Conservation (phyloP, 2,329 filamentous ascomycete genomes). For the Colletotrichum musae region DNA sequence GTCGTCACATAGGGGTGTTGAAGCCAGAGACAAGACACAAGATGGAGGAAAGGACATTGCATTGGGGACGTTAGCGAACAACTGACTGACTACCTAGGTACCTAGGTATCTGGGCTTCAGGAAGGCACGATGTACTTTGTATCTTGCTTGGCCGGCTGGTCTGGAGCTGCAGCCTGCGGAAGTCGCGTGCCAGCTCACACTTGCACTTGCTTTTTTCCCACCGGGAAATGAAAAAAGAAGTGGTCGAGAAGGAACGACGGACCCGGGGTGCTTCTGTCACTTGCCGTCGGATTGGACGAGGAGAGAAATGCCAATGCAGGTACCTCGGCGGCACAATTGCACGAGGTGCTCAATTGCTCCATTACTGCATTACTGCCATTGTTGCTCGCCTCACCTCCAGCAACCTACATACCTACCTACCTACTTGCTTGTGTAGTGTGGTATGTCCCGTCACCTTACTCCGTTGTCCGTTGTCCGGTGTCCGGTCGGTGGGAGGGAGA, state of each 20-base stretch:
- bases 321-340: conserved; percentile 24
- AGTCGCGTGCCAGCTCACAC: conserved; percentile 17
- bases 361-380: neutral
- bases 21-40: too few relatives aligned
- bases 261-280: conserved; percentile 30
- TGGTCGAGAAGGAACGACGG: conserved; percentile 20
- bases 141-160: conserved; percentile 4
- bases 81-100: neutral
- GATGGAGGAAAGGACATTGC: too few relatives aligned
- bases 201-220: neutral
- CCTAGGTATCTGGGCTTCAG: neutral
- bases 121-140: neutral
- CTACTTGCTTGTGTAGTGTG: neutral
- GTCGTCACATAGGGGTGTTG: neutral
- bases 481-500: neutral
- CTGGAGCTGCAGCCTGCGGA: neutral
- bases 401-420: neutral
- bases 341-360: neutral
- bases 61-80: too few relatives aligned
- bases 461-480: too few relatives aligned
- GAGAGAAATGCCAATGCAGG: conserved; percentile 36
- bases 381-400: neutral
- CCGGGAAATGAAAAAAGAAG: conserved; percentile 8
- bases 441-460: too few relatives aligned
- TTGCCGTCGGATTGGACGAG: conserved; percentile 35